These are phyloP conservation scores for Ganoderma multipileum DNA, from an alignment of 1,284 basidiomycete genomes.

Conservation along the genomic window DNA sequence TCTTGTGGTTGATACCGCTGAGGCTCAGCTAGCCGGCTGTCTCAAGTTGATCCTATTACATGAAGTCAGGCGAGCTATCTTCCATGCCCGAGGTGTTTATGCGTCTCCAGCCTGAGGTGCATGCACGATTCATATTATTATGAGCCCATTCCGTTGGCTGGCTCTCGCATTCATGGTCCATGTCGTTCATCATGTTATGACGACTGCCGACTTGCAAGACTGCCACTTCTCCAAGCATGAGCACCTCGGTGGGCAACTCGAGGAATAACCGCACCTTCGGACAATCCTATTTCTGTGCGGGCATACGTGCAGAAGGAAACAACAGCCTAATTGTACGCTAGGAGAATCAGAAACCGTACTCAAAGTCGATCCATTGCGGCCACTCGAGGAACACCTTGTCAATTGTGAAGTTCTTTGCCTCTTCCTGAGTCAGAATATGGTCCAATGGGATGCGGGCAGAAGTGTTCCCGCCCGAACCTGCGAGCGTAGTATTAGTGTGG, in stretches of 20 bases:
- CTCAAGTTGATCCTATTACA: neutral
- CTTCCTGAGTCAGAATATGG: slow-evolving; percentile 49
- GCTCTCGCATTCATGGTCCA: too few species aligned
- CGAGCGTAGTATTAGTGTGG: neutral
- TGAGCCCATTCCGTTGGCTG: too few species aligned
- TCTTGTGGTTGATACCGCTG: too few species aligned
- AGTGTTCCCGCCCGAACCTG: slow-evolving; percentile 63
- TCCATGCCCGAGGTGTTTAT: too few species aligned
- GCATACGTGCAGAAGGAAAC: neutral
- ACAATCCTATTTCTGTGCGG: neutral
- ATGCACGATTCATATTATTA: too few species aligned
- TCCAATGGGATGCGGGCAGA: slow-evolving; percentile 52
- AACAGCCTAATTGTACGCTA: neutral
- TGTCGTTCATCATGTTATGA: too few species aligned
- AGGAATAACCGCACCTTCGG: neutral
- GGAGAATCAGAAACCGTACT: slow-evolving; percentile 2
- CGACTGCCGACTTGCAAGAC: neutral
- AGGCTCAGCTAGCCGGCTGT: too few species aligned
- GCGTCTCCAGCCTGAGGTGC: too few species aligned
- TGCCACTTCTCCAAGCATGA: neutral
- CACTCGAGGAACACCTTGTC: slow-evolving; percentile 54
- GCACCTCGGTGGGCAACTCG: too few species aligned
- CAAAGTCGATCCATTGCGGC: slow-evolving; percentile 63
- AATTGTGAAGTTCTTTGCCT: slow-evolving; percentile 53
- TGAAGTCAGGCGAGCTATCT: too few species aligned